Percentiles rank a stretch among this genome's conserved stretches.
phyloP scores from a whole-genome alignment of 805 yeast genomes.

The Barnettozyma californica region DNA sequence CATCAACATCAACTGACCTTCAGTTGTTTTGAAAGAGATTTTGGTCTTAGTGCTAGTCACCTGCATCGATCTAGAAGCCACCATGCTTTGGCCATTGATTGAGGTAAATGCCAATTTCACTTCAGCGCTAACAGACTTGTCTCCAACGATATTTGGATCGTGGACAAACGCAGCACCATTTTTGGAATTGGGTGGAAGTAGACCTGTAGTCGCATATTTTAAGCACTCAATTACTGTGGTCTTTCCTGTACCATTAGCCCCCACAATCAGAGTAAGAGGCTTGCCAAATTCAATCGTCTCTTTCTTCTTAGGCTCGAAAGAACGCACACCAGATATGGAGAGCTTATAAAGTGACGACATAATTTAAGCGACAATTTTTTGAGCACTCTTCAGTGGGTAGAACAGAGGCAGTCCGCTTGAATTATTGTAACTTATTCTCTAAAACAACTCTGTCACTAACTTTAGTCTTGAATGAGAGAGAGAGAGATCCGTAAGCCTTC shows the following conservation, averaged over 20 bases:
- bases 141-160: slow-evolving; percentile 79
- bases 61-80: slow-evolving; percentile 80
- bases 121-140: slow-evolving; percentile 79
- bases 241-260: slow-evolving; percentile 94
- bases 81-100: slow-evolving; percentile 71
- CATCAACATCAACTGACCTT: slow-evolving; percentile 75
- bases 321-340: slow-evolving; percentile 82
- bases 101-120: slow-evolving; percentile 81
- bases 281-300: slow-evolving; percentile 86
- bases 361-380: background rate
- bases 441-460: too few relatives aligned
- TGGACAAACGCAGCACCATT: slow-evolving; percentile 89
- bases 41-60: slow-evolving; percentile 56
- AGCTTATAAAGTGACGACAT: slow-evolving; percentile 32
- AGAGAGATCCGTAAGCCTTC: background rate
- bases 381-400: background rate
- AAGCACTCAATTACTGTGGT: slow-evolving; percentile 94
- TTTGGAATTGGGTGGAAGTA: slow-evolving; percentile 89
- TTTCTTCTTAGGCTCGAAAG: slow-evolving; percentile 78
- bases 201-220: slow-evolving; percentile 92
- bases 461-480: too few relatives aligned
- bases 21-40: slow-evolving; percentile 82
- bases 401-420: too few relatives aligned
- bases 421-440: too few relatives aligned
- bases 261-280: slow-evolving; percentile 91